phyloP scores from a whole-genome alignment of 805 yeast genomes.

The Wickerhamomyces strasburgensis region DNA sequence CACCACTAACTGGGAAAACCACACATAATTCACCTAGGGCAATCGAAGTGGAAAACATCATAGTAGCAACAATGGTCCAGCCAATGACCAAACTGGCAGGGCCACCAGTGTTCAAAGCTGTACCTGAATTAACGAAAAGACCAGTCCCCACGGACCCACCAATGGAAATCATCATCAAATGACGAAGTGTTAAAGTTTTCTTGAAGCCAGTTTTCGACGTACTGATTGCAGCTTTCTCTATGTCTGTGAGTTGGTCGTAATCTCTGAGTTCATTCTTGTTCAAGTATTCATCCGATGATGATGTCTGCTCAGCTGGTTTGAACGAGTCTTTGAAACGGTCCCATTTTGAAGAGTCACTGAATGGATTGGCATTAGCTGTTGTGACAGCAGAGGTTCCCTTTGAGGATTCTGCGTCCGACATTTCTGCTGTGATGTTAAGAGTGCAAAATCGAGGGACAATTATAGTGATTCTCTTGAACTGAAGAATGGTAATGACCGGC shows the following conservation, averaged over 20 bases:
- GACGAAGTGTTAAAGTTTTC: slow-evolving; percentile 38
- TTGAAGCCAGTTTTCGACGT: slow-evolving; percentile 34
- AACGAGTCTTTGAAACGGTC: slow-evolving; percentile 41
- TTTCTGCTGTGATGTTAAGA: background rate
- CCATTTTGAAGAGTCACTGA: slow-evolving; percentile 6
- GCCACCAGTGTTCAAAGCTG: slow-evolving; percentile 53
- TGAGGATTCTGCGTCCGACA: slow-evolving; percentile 2
- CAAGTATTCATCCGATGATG: slow-evolving; percentile 9
- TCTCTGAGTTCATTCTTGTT: slow-evolving; percentile 14
- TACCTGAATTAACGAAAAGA: slow-evolving; percentile 60
- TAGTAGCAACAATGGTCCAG: slow-evolving; percentile 47
- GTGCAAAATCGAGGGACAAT: too few species aligned
- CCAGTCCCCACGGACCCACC: slow-evolving; percentile 76
- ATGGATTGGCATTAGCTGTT: background rate
- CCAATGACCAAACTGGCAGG: slow-evolving; percentile 60
- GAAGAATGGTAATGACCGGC: background rate
- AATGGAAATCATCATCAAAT: slow-evolving; percentile 71
- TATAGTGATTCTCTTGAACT: background rate
- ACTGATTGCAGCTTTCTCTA: slow-evolving; percentile 34
- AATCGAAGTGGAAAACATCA: slow-evolving; percentile 56
- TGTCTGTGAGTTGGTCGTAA: slow-evolving; percentile 27
- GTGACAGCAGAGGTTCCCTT: background rate
- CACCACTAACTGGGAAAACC: slow-evolving; percentile 49
- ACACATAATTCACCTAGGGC: slow-evolving; percentile 51
- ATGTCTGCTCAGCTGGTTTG: slow-evolving; percentile 29